A percentile compares a stretch with the other conserved stretches of the same genome.
Evolutionary conservation across 257 asterid species (phyloP).

Genomic region (Ehretia macrophylla): DNA sequence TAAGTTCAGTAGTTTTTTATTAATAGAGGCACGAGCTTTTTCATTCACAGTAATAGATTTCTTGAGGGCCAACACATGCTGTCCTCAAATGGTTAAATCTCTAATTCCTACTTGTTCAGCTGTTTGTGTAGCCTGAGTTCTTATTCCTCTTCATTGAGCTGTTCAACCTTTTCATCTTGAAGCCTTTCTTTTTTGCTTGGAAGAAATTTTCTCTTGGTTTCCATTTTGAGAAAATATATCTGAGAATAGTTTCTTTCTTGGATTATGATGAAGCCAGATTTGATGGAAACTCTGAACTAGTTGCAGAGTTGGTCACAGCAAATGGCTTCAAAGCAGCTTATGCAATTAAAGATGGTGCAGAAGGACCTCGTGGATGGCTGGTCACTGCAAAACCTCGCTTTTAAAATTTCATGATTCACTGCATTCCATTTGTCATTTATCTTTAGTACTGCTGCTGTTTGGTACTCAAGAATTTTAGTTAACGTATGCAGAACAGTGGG

Average conservation of each 20-base stretch:
- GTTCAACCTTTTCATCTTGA: no score
- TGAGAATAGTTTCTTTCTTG: slow-evolving; percentile 21
- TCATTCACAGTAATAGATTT: no score
- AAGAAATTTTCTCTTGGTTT: not conserved
- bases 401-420: not conserved
- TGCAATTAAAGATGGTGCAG: slow-evolving; percentile 93
- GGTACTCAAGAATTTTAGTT: not conserved
- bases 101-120: no score
- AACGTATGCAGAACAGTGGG: slow-evolving; percentile 67
- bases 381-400: slow-evolving; percentile 19
- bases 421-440: not conserved
- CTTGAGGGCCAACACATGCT: no score
- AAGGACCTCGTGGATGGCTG: slow-evolving; percentile 85
- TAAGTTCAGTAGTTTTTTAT: no score
- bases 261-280: slow-evolving; percentile 90
- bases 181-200: not conserved
- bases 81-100: no score
- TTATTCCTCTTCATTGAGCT: no score
- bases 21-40: no score
- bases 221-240: not conserved
- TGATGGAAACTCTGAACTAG: slow-evolving; percentile 97
- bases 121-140: no score
- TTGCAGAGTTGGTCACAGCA: slow-evolving; percentile 82
- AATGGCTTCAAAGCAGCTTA: slow-evolving; percentile 96
- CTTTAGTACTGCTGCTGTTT: not conserved